Evolutionary conservation across 2,329 filamentous ascomycete species (phyloP).

Genomic region (Sphaerulina musiva): DNA sequence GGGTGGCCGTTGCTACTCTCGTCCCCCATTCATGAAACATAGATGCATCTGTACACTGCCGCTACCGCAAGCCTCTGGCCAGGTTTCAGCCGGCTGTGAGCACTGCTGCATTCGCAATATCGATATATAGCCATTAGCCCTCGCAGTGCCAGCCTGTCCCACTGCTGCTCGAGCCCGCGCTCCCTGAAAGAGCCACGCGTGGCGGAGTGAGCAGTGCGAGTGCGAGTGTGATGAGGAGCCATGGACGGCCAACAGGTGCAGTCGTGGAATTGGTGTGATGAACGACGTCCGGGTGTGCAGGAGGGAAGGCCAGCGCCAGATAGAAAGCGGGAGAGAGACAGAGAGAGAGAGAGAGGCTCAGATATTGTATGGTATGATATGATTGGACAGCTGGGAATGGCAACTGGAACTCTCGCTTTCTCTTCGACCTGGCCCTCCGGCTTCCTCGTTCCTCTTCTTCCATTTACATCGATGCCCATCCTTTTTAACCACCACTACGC

Average conservation of each 20-base stretch:
- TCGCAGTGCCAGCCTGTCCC: neutral
- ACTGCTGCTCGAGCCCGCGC: neutral
- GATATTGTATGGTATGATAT: neutral
- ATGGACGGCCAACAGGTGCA: neutral
- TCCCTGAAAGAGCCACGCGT: neutral
- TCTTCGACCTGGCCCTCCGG: neutral
- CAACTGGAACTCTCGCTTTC: neutral
- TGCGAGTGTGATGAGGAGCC: neutral
- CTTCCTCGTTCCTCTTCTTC: too few species aligned
- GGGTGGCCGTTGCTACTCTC: neutral
- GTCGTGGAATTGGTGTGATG: neutral
- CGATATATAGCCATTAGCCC: neutral
- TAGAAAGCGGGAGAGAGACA: neutral
- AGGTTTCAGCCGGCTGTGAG: neutral
- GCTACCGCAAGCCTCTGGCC: neutral
- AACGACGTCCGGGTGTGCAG: neutral
- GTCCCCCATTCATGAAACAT: constrained; percentile 8
- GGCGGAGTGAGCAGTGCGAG: neutral
- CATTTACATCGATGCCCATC: too few species aligned
- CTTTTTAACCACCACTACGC: too few species aligned
- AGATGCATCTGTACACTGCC: constrained; percentile 12
- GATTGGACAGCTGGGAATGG: neutral
- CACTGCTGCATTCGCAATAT: neutral
- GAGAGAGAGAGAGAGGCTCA: neutral
- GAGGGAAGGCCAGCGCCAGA: neutral